Percentiles rank a stretch among this genome's conserved stretches.
Evolutionary conservation across 306 rosid genomes (phyloP).

Genomic region (Myrica gale): DNA sequence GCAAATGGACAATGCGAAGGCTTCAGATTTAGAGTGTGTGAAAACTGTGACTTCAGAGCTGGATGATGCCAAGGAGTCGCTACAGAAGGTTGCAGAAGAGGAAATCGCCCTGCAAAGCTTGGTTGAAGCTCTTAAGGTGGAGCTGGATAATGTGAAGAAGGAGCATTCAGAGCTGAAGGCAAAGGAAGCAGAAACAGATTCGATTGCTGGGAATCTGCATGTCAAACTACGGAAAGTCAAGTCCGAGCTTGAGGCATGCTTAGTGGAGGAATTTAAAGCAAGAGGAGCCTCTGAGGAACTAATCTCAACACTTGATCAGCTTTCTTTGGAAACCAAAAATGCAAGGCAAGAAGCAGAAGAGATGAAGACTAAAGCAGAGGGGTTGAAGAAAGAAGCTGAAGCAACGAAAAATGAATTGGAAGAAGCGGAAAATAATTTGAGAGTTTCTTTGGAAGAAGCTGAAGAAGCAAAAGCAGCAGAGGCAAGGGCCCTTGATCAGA

Average conservation of each 20-base stretch:
- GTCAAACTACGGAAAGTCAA: constrained; percentile 70
- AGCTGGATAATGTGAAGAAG: constrained; percentile 79
- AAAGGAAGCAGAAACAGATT: constrained; percentile 86
- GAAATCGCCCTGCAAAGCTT: constrained; percentile 72
- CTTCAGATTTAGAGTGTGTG: constrained; percentile 66
- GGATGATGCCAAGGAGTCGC: constrained; percentile 81
- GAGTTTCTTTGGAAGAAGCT: constrained; percentile 70
- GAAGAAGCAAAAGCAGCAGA: constrained; percentile 84
- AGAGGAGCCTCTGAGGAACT: constrained; percentile 78
- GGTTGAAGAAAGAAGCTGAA: constrained; percentile 73
- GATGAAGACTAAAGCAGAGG: constrained; percentile 65
- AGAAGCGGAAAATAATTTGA: constrained; percentile 73
- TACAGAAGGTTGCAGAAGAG: constrained; percentile 85
- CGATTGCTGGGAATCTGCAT: constrained; percentile 74
- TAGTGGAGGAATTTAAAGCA: constrained; percentile 69
- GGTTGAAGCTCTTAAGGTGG: constrained; percentile 74
- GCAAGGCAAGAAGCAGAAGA: constrained; percentile 72
- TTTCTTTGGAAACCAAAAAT: constrained; percentile 62
- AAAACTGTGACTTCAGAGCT: constrained; percentile 74
- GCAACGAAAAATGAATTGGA: constrained; percentile 54
- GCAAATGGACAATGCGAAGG: constrained; percentile 72
- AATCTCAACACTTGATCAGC: constrained; percentile 69
- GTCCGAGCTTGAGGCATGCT: constrained; percentile 76
- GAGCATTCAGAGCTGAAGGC: constrained; percentile 80
- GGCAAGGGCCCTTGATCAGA: constrained; percentile 73